phyloP scores from a whole-genome alignment of 106 monocot genomes.

The Acorus gramineus region DNA sequence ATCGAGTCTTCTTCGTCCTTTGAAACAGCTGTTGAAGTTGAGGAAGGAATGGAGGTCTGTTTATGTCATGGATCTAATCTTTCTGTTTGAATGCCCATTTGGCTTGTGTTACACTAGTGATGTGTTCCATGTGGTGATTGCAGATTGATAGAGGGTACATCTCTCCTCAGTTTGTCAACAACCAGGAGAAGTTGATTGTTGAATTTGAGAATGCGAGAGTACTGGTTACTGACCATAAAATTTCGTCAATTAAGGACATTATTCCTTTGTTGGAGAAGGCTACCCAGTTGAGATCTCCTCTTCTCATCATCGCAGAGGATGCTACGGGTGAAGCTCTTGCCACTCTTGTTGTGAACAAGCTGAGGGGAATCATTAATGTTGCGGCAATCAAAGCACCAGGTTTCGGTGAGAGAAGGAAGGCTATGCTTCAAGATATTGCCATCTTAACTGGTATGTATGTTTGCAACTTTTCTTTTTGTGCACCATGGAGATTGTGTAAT shows the following conservation, averaged over 20 bases:
- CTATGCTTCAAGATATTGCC: slow-evolving; percentile 74
- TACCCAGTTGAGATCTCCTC: slow-evolving; percentile 50
- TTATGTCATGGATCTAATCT: background rate
- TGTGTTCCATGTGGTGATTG: slow-evolving; percentile 9
- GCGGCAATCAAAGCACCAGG: slow-evolving; percentile 79
- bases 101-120: no score
- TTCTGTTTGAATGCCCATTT: no score
- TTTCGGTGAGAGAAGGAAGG: slow-evolving; percentile 75
- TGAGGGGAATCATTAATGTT: slow-evolving; percentile 66
- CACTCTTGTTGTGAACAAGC: slow-evolving; percentile 73
- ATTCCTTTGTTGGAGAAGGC: slow-evolving; percentile 66
- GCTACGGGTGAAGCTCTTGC: slow-evolving; percentile 69
- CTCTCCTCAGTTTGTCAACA: slow-evolving; percentile 74
- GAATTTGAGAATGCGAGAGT: slow-evolving; percentile 80
- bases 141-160: slow-evolving; percentile 75
- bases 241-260: slow-evolving; percentile 65
- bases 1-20: slow-evolving; percentile 79
- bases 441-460: slow-evolving; percentile 48
- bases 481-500: no score
- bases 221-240: slow-evolving; percentile 70
- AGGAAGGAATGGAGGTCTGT: slow-evolving; percentile 62
- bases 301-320: slow-evolving; percentile 71
- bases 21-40: slow-evolving; percentile 70
- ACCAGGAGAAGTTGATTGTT: slow-evolving; percentile 54
- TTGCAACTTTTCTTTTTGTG: no score